phyloP scores from a whole-genome alignment of 2,329 filamentous ascomycete genomes.

The Claviceps sorghi region DNA sequence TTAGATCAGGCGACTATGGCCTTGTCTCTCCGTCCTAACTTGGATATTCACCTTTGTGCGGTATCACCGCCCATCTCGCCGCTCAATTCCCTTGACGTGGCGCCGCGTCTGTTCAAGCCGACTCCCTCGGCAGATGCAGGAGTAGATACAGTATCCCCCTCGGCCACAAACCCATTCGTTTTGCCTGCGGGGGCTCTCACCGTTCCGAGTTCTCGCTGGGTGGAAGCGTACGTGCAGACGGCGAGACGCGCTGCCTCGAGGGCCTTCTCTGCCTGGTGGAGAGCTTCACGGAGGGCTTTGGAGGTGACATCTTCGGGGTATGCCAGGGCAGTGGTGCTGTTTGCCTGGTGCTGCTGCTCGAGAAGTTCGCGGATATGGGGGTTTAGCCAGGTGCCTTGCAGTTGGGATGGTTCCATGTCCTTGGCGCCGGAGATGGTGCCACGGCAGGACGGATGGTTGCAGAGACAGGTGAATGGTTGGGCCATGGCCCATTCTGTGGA shows the following conservation, averaged over 20 bases:
- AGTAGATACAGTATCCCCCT: background rate
- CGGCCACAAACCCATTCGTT: background rate
- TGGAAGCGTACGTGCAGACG: conserved; percentile 23
- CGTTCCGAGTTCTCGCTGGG: background rate
- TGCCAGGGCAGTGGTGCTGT: background rate
- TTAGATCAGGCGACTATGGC: no score
- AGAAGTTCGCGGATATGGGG: conserved; percentile 43
- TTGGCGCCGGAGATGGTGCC: conserved; percentile 49
- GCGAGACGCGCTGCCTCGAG: conserved; percentile 31
- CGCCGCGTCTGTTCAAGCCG: conserved; percentile 23
- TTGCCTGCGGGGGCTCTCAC: conserved; percentile 7
- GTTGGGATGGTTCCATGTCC: conserved; percentile 37
- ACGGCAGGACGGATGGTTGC: conserved; percentile 40
- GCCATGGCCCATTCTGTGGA: conserved; percentile 64
- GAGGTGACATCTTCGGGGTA: conserved; percentile 23
- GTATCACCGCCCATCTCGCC: conserved; percentile 52
- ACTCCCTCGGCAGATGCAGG: conserved; percentile 4
- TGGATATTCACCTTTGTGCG: background rate
- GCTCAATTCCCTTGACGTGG: conserved; percentile 39
- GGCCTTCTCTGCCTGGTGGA: conserved; percentile 31
- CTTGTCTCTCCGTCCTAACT: background rate
- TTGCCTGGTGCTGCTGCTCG: conserved; percentile 14
- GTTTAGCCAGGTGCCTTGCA: conserved; percentile 48
- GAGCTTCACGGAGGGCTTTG: conserved; percentile 26
- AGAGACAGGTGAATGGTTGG: conserved; percentile 55